Conservation (phyloP, 176 grass and related monocot species). For the Aechmea fasciata region DNA sequence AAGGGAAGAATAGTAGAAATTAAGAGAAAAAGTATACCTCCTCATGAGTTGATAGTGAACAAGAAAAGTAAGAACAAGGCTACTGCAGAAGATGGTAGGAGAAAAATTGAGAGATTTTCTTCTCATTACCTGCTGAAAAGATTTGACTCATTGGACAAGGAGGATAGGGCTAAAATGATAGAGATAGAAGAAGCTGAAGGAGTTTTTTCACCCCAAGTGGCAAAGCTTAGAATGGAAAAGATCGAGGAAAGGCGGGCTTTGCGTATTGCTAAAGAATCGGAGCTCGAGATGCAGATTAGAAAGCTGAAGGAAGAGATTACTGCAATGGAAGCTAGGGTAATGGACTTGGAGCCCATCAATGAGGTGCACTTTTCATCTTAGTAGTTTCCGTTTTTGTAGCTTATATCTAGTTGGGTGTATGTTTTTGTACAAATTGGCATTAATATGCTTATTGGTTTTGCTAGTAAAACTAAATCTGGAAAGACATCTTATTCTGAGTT, state of each 20-base stretch:
- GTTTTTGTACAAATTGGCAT: not conserved
- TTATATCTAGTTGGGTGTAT: not conserved
- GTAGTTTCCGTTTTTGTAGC: not conserved
- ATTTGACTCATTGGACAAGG: not conserved
- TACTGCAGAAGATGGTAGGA: not conserved
- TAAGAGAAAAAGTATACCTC: not conserved
- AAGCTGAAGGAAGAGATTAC: slow-evolving; percentile 16
- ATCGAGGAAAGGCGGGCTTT: not conserved
- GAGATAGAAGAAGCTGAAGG: not conserved
- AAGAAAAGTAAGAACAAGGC: not conserved
- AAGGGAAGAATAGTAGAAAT: not conserved
- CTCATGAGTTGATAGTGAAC: not conserved
- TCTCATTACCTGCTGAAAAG: not conserved
- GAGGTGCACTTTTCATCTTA: slow-evolving; percentile 1
- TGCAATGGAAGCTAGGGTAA: slow-evolving; percentile 8
- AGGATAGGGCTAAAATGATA: not conserved
- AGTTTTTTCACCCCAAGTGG: not conserved
- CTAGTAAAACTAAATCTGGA: not conserved
- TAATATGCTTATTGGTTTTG: not conserved
- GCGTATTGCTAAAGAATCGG: not conserved
- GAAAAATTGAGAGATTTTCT: not conserved
- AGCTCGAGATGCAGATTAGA: slow-evolving; percentile 6
- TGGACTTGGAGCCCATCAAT: slow-evolving; percentile 2
- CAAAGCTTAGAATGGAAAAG: not conserved
- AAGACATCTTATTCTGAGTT: not conserved